Evolutionary conservation across 1,284 basidiomycete genomes (phyloP).

Genomic region (Puccinia hordei): DNA sequence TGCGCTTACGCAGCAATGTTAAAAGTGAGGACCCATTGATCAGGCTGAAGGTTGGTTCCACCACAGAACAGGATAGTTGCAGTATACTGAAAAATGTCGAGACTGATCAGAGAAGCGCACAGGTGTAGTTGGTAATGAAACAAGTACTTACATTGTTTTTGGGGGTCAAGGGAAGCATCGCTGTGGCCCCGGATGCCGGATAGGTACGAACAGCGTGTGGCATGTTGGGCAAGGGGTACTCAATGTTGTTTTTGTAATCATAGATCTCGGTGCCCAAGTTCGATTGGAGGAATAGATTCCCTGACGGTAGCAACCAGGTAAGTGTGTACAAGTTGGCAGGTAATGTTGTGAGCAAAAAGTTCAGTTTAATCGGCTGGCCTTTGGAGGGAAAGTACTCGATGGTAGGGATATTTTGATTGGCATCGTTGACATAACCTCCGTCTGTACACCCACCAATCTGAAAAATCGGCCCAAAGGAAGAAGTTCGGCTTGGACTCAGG

Average conservation of each 20-base stretch:
- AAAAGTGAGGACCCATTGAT: conserved; percentile 67
- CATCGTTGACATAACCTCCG: conserved; percentile 51
- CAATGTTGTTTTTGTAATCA: conserved; percentile 48
- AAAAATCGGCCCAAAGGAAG: background rate
- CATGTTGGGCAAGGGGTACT: conserved; percentile 57
- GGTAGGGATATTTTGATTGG: conserved; percentile 45
- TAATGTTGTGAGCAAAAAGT: conserved; percentile 40
- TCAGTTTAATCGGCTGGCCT: conserved; percentile 15
- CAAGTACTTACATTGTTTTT: conserved; percentile 67
- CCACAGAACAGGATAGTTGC: conserved; percentile 87
- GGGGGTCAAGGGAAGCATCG: conserved; percentile 86
- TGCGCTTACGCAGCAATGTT: conserved; percentile 65
- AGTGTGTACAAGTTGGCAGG: conserved; percentile 44
- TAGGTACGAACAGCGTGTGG: conserved; percentile 67
- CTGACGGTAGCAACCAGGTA: conserved; percentile 45
- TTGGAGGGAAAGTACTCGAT: conserved; percentile 48
- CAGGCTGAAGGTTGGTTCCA: conserved; percentile 73
- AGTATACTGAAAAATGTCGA: conserved; percentile 63
- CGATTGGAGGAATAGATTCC: conserved; percentile 50
- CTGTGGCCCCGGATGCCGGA: conserved; percentile 84
- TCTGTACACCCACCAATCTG: conserved; percentile 50
- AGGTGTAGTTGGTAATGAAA: background rate
- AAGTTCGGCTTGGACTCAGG: background rate
- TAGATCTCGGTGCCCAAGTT: conserved; percentile 45
- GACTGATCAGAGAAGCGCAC: background rate